phyloP scores from a whole-genome alignment of 2,329 filamentous ascomycete species.

The Aspergillus uvarum region DNA sequence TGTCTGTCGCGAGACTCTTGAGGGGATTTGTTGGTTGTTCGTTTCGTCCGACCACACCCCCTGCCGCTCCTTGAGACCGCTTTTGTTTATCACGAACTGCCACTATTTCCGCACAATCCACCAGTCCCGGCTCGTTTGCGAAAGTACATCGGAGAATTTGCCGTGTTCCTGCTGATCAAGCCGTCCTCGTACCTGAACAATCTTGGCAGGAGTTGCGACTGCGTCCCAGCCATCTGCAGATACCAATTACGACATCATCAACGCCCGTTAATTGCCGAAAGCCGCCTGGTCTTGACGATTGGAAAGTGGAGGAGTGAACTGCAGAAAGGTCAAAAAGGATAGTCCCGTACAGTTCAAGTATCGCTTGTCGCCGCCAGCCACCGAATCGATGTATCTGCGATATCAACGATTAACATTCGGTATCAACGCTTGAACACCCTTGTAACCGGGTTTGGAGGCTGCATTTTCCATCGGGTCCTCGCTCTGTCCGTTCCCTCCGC shows the following conservation, averaged over 20 bases:
- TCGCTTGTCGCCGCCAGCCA: conserved; percentile 13
- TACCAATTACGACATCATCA: neutral
- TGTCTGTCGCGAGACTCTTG: conserved; percentile 9
- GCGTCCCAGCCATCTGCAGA: conserved; percentile 5
- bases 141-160: conserved; percentile 6
- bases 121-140: conserved; percentile 3
- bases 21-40: conserved; percentile 18
- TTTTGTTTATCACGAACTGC: conserved; percentile 16
- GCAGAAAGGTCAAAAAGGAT: neutral
- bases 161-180: neutral
- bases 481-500: conserved; percentile 27
- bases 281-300: neutral
- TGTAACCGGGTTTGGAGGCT: conserved; percentile 6
- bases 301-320: conserved; percentile 1
- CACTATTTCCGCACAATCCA: conserved; percentile 10
- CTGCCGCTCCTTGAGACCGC: conserved; percentile 29
- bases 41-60: conserved; percentile 16
- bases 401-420: conserved; percentile 10
- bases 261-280: neutral
- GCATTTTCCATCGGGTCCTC: conserved; percentile 18
- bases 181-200: neutral
- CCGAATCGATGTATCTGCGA: conserved; percentile 14
- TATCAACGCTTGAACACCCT: conserved; percentile 13
- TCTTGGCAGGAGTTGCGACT: conserved; percentile 2
- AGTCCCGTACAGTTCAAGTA: conserved; percentile 3